Evolutionary conservation across 306 rosid species (phyloP), one percentile per base, ranked within the genome.

Genomic region (Sophora flavescens): DNA sequence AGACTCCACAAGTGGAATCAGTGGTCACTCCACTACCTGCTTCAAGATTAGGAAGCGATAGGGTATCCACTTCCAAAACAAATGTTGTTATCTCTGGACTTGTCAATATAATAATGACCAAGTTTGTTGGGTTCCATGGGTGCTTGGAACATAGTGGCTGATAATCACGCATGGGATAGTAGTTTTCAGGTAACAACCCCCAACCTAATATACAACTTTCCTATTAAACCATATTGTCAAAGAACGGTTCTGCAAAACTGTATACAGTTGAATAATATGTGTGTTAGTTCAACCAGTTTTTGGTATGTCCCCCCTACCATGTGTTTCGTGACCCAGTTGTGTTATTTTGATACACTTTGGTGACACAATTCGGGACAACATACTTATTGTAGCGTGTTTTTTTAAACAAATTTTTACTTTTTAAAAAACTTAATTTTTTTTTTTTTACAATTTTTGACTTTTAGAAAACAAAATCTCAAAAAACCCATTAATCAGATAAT

Each of bases 111-210:
- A 78, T 50, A 68, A 47, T 32, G 39, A 22, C 33, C 5, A 61
- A 4, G 42, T 68, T 84, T 75, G 67, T 75, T 63, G 78, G 71
- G 69, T 76, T 63, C 68, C 70, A 79, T 63, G 72, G 63, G 77
- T 63, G 66, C 1, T 38, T 4, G 17, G 63, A 41, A 71, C 56
- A 48, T 59, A 64, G 72, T 70, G 83, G 83, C 73, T 48, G 26
- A 60, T 56, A 67, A 67, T 57, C 33, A 50, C 8, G 18, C 67
- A 50, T 6, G 17, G 28, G 50, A 12, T 41, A n/a, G 67, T 33
- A 28, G 17, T 32, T 58, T 41, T 72, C 69, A 51, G 62, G 50
- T 32, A 77, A 76, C 58, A 35, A 54, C 51, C 59, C 3, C 22
- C 53, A 75, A 1, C 3, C 22, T 36, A 75, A 1, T 47, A 60